phyloP scores from a whole-genome alignment of 768 basidiomycete genomes.

The Atractiella rhizophila region DNA sequence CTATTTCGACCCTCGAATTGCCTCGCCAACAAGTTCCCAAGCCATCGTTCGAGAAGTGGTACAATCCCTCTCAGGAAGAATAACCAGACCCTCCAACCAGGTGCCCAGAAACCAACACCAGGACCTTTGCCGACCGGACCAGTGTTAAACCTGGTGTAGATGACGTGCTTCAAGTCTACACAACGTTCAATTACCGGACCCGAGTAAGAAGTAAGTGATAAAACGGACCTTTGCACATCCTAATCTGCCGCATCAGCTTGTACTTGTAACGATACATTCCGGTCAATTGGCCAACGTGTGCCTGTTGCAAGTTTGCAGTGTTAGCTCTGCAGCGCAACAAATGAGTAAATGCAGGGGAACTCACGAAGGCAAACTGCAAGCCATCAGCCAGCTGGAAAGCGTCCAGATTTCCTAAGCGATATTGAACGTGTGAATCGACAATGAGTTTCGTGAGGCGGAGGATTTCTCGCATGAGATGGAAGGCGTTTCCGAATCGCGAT shows the following conservation, averaged over 20 bases:
- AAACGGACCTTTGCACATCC: constrained; percentile 98
- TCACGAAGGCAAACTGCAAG: constrained; percentile 89
- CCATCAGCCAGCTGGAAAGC: constrained; percentile 98
- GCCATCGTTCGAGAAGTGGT: constrained; percentile 87
- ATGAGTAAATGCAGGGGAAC: too few species aligned
- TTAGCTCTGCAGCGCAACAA: too few species aligned
- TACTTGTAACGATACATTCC: constrained; percentile 99
- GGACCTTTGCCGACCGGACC: constrained; percentile 98
- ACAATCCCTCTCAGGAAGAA: constrained; percentile 99
- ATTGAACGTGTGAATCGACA: constrained; percentile 96
- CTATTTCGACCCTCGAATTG: constrained; percentile 91
- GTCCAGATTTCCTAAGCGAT: constrained; percentile 90
- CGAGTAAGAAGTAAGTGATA: too few species aligned
- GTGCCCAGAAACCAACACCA: constrained; percentile 97
- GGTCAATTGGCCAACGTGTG: constrained; percentile 86
- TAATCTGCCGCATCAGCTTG: constrained; percentile 98
- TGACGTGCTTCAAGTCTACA: constrained; percentile 72
- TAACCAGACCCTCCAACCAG: constrained; percentile 97
- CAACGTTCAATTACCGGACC: too few species aligned
- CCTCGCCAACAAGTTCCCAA: constrained; percentile 86
- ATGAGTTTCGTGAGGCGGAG: constrained; percentile 91
- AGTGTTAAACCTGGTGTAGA: constrained; percentile 82
- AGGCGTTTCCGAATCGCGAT: constrained; percentile 97
- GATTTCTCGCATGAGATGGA: constrained; percentile 93
- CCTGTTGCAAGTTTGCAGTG: too few species aligned